These are phyloP conservation scores for Kurtzmaniella quercitrusa DNA, from an alignment of 1,139 yeast genomes.

Conservation along the genomic window DNA sequence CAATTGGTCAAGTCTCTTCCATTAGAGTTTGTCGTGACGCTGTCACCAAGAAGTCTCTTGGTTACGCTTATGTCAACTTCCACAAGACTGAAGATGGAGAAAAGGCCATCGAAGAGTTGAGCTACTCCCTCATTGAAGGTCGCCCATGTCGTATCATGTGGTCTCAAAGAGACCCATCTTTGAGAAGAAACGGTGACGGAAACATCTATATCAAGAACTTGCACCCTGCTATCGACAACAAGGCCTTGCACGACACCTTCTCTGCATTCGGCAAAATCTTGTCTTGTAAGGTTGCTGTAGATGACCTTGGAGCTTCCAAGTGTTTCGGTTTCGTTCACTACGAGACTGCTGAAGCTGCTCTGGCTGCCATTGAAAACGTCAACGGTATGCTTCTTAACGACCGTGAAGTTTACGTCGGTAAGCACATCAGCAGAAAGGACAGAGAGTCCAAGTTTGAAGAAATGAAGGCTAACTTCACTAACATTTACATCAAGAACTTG, in stretches of 20 bases:
- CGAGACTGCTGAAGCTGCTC: conserved; percentile 90
- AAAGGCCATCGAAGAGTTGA: conserved; percentile 91
- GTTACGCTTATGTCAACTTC: conserved; percentile 98
- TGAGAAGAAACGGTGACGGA: conserved; percentile 95
- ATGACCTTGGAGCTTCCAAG: conserved; percentile 85
- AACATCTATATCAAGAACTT: conserved; percentile 97
- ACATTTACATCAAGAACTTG: conserved; percentile 91
- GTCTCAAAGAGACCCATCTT: conserved; percentile 98
- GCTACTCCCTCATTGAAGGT: conserved; percentile 92
- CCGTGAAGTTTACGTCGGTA: conserved; percentile 94
- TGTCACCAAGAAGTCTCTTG: conserved; percentile 92
- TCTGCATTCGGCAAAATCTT: conserved; percentile 94
- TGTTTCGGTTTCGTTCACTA: conserved; percentile 98
- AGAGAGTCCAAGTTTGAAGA: conserved; percentile 94
- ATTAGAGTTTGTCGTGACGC: conserved; percentile 99
- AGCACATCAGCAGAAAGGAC: conserved; percentile 89
- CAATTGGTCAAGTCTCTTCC: conserved; percentile 92
- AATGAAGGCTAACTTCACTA: conserved; percentile 90
- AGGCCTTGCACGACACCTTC: conserved; percentile 97
- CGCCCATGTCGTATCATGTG: conserved; percentile 99
- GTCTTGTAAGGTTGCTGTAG: conserved; percentile 97
- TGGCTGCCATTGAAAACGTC: conserved; percentile 93
- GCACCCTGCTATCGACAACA: conserved; percentile 98
- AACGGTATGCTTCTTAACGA: conserved; percentile 98
- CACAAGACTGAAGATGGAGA: conserved; percentile 88